Evolutionary conservation across 2,329 filamentous ascomycete genomes (phyloP), one percentile per base, ranked within the genome.

Genomic region (Alternaria gansuensis): DNA sequence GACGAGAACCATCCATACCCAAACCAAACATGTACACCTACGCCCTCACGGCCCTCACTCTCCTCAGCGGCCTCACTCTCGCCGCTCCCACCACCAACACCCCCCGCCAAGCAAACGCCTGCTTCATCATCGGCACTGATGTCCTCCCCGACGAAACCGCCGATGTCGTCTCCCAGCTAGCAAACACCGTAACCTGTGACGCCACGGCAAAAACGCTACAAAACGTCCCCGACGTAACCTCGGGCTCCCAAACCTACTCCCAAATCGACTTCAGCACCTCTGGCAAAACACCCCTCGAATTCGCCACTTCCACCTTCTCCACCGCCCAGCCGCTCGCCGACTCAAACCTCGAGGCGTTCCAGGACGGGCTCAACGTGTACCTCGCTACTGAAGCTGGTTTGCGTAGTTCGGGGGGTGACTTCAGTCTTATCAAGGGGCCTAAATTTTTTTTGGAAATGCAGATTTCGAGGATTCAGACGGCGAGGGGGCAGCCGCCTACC

Each of bases 381-480:
- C 75, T 84, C 3, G 85, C 86, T 0, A 88, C 86, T 4, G 86
- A 88, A 73, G 85, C 83, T 1, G 86, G 84, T 1, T 78, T 88
- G 48, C 79, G 85, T 21, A 84, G 82, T 23, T 81, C 82, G 6
- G 82, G 80, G 9, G 85, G 85, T 2, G 80, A 69, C 54, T 75
- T 88, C 17, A 82, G 44, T 0, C 10, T 79, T 2, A 83, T 88
- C 75, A 87, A 88, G 75, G 83, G 84, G 5, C 86, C 86, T 61
- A 88, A 88, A 75, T 88, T 88, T 81, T 88, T 88, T 72, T 71
- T 88, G 40, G 77, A 82, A 59, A 84, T 87, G 72, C 86, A 88
- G 75, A 80, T 87, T 33, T 82, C 82, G 39, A 78, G 85, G 23
- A 87, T 88, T 64, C 79, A 85, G 74, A 85, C 84, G 0, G 86